Conservation (phyloP, 208 protist genomes). For the Trypanosoma avium region DNA sequence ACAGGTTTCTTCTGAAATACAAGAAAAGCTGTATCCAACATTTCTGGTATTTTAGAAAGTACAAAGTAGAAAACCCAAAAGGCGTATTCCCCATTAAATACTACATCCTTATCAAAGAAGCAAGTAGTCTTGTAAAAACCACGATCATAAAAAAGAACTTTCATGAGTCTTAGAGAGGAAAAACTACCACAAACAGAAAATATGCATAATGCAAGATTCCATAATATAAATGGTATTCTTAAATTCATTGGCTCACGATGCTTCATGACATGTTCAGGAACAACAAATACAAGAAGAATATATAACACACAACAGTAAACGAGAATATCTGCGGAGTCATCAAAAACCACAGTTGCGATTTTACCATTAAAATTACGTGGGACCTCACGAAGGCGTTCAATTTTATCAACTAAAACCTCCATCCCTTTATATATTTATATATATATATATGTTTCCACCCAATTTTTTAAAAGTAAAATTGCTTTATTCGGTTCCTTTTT, state of each 20-base stretch:
- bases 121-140: constrained; percentile 61
- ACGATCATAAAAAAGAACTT: constrained; percentile 9
- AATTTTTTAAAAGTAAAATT: no score
- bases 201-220: constrained; percentile 76
- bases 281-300: constrained; percentile 63
- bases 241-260: constrained; percentile 56
- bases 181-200: constrained; percentile 71
- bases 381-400: background rate
- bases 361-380: constrained; percentile 18
- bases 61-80: constrained; percentile 73
- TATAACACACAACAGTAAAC: constrained; percentile 49
- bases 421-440: background rate
- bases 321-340: constrained; percentile 37
- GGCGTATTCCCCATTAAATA: constrained; percentile 59
- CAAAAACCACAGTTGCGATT: background rate
- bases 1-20: constrained; percentile 85
- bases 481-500: background rate
- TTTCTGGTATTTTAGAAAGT: constrained; percentile 86
- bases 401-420: background rate
- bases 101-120: constrained; percentile 42
- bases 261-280: constrained; percentile 69
- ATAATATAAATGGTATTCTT: constrained; percentile 41
- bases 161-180: constrained; percentile 43
- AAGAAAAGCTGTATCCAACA: constrained; percentile 85
- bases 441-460: background rate